Evolutionary conservation across 2,329 filamentous ascomycete species (phyloP).

Genomic region (Paraconiothyrium brasiliense): DNA sequence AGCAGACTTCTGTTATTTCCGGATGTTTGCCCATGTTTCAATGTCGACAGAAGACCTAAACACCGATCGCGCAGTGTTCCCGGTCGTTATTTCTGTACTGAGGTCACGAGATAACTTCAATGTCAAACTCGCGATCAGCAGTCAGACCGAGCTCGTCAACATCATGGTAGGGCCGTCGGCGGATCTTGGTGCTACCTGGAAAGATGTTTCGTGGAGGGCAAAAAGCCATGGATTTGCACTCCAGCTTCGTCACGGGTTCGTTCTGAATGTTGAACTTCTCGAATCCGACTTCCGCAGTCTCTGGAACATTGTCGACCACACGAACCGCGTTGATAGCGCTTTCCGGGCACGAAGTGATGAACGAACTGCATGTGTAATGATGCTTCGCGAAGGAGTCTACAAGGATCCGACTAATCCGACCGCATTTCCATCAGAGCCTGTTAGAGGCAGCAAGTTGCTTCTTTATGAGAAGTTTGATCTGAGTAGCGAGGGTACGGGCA

Average conservation of each 20-base stretch:
- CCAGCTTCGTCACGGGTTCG: conserved; percentile 77
- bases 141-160: conserved; percentile 80
- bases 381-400: conserved; percentile 80
- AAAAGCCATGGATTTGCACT: conserved; percentile 73
- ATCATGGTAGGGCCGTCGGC: conserved; percentile 76
- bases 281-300: conserved; percentile 82
- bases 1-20: conserved; percentile 79
- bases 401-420: conserved; percentile 76
- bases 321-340: conserved; percentile 76
- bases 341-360: conserved; percentile 77
- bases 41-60: conserved; percentile 76
- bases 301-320: conserved; percentile 87
- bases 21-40: conserved; percentile 77
- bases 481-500: conserved; percentile 76
- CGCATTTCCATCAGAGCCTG: conserved; percentile 78
- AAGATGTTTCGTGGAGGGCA: conserved; percentile 81
- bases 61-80: conserved; percentile 73
- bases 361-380: conserved; percentile 72
- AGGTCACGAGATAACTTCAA: conserved; percentile 74
- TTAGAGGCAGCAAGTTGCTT: conserved; percentile 75
- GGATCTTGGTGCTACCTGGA: conserved; percentile 77
- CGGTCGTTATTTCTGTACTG: conserved; percentile 79
- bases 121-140: conserved; percentile 77
- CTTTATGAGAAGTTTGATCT: conserved; percentile 77
- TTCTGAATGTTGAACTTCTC: conserved; percentile 74